Evolutionary conservation across 2,329 filamentous ascomycete genomes (phyloP), one percentile per base, ranked within the genome.

Genomic region (Pleoardoris graminearum): DNA sequence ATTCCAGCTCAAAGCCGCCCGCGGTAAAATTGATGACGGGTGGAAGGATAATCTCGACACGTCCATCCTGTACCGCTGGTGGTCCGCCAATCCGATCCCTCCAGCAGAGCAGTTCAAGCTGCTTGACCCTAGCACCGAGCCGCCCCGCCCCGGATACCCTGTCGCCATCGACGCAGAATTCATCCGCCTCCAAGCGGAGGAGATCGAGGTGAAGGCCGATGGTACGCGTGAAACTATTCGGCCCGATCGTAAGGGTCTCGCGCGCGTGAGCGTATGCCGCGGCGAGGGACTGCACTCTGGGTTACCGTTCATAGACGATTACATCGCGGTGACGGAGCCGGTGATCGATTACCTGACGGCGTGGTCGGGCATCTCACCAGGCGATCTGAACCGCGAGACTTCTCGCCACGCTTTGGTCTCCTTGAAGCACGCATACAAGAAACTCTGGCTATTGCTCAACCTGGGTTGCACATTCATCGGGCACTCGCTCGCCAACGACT

Each of bases 161-260:
- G 84, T 97, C 38, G 94, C 92, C 0, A 85, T 99, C 4, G 94
- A 99, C 69, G 96, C 95, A 0, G 94, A 99, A 72, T 99, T 99
- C 62, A 95, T 99, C 7, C 87, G 91, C 19, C 83, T 97, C 1
- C 89, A 95, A 59, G 89, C 94, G 61, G 91, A 94, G 41, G 93
- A 97, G 70, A 96, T 97, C 48, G 91, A 97, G 67, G 91, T 99
- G 77, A 96, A 95, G 71, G 92, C 93, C 3, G 92, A 97, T 60
- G 94, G 94, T 19, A 90, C 91, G 35, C 87, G 91, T 44, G 91
- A 95, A 67, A 96, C 92, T 12, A 94, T 97, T 35, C 85, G 93
- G 1, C 94, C 94, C 0, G 92, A 89, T 57, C 91, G 92, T 25
- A 90, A 94, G 61, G 93, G 92, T 0, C 83, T 99, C 11, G 94